Evolutionary conservation across 305 asterid species (phyloP).

Genomic region (Solanum chacoense): DNA sequence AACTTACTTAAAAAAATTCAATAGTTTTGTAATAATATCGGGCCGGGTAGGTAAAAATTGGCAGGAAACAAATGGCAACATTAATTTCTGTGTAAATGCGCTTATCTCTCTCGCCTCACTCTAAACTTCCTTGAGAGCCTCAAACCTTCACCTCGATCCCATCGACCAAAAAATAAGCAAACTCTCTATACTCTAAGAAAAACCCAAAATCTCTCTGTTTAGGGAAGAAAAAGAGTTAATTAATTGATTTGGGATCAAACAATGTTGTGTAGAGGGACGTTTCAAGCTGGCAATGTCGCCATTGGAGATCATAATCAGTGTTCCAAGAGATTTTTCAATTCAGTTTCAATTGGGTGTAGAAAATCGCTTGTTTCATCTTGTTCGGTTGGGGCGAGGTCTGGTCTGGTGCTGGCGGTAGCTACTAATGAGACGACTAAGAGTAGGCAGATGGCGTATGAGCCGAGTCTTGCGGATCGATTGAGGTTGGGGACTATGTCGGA

Average conservation of each 20-base stretch:
- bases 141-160: background rate
- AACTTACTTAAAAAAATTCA: background rate
- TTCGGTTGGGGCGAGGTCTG: background rate
- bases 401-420: conserved; percentile 38
- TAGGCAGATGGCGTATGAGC: conserved; percentile 25
- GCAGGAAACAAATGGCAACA: background rate
- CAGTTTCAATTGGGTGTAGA: background rate
- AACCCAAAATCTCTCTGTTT: background rate
- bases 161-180: background rate
- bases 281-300: background rate
- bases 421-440: conserved; percentile 39
- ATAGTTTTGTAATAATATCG: background rate
- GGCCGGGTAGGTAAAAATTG: background rate
- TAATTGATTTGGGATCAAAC: background rate
- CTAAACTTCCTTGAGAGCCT: background rate
- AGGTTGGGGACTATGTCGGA: conserved; percentile 62
- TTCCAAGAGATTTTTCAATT: background rate
- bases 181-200: background rate
- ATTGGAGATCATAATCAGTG: background rate
- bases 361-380: background rate
- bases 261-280: background rate
- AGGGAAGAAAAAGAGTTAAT: background rate
- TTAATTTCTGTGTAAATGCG: background rate
- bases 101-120: background rate
- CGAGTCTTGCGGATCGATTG: conserved; percentile 68